A percentile compares a stretch with the other conserved stretches of the same genome.
Evolutionary conservation across 257 asterid species (phyloP).

Genomic region (Solanum sitiens): DNA sequence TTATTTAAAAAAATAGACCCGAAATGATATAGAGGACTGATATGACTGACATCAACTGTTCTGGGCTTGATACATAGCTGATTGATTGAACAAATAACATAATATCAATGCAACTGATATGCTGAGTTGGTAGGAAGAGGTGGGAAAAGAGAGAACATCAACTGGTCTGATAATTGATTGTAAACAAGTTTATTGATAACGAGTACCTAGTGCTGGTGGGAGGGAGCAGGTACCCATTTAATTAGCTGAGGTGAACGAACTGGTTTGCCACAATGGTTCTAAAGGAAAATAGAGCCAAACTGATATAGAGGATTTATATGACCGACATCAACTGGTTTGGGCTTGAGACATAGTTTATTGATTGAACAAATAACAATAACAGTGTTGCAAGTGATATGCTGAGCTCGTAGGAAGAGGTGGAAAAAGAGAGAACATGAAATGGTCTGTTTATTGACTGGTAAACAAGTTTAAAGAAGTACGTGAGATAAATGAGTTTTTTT

Average conservation of each 20-base stretch:
- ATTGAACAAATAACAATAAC: background rate
- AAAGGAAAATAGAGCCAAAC: background rate
- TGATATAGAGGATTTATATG: background rate
- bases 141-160: background rate
- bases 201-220: background rate
- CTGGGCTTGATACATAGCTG: background rate
- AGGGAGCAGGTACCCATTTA: background rate
- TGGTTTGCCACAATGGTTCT: background rate
- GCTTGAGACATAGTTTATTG: background rate
- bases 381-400: background rate
- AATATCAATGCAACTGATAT: background rate
- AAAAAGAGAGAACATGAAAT: background rate
- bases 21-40: background rate
- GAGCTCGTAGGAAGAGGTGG: background rate
- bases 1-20: background rate
- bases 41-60: background rate
- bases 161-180: background rate
- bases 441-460: background rate
- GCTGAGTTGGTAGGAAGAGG: background rate
- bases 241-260: background rate
- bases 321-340: background rate
- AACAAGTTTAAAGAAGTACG: background rate
- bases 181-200: background rate
- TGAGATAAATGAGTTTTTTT: background rate
- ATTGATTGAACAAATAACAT: background rate